Conservation (phyloP, 345 rosid genomes). For the Zanthoxylum bungeanum region DNA sequence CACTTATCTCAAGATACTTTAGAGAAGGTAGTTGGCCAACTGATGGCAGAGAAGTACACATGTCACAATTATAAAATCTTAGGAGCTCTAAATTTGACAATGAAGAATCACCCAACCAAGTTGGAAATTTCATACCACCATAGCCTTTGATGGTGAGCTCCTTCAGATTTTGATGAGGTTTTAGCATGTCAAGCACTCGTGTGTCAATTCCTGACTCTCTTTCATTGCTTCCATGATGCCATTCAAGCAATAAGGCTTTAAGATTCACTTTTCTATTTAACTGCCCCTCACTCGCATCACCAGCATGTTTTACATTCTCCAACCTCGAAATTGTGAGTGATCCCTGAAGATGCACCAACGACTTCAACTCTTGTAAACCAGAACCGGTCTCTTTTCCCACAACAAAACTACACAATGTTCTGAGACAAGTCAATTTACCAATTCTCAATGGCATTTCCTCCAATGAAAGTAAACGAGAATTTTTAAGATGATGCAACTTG, state of each 20-base stretch:
- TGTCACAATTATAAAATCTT: constrained; percentile 3
- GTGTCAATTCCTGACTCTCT: background rate
- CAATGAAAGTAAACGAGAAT: background rate
- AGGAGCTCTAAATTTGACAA: constrained; percentile 11
- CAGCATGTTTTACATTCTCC: background rate
- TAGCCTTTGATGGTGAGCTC: background rate
- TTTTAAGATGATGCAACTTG: background rate
- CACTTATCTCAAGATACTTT: background rate
- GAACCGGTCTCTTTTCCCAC: background rate
- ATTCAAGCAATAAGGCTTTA: background rate
- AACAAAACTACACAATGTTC: background rate
- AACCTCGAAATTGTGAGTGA: background rate
- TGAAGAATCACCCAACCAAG: constrained; percentile 15
- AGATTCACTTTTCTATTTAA: background rate
- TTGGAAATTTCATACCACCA: constrained; percentile 3
- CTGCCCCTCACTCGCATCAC: background rate
- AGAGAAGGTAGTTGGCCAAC: constrained; percentile 7
- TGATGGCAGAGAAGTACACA: constrained; percentile 3
- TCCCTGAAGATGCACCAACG: background rate
- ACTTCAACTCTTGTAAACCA: background rate
- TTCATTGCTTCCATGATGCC: background rate
- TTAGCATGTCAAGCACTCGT: background rate
- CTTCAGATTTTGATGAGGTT: constrained; percentile 1
- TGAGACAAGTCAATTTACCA: background rate
- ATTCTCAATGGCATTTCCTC: background rate